Evolutionary conservation across 1,284 basidiomycete genomes (phyloP).

Genomic region (Testicularia cyperi): DNA sequence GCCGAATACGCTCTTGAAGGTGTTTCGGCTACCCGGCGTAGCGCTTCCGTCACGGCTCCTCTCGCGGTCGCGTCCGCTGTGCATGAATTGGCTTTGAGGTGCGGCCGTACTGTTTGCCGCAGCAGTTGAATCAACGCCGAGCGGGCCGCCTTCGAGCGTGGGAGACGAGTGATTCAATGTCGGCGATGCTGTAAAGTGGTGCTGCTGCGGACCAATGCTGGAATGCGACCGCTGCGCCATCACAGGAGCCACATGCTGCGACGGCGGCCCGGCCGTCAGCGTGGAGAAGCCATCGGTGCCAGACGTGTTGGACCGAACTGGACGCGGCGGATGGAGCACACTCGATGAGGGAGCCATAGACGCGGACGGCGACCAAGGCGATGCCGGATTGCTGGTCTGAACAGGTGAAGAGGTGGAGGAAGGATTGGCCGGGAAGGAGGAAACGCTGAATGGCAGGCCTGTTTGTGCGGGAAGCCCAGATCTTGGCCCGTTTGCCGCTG

Average conservation of each 20-base stretch:
- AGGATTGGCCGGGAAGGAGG: constrained; percentile 8
- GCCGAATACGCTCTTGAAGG: constrained; percentile 60
- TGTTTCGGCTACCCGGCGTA: constrained; percentile 34
- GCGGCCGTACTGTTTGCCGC: too few relatives aligned
- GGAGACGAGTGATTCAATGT: constrained; percentile 29
- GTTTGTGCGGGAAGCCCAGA: constrained; percentile 26
- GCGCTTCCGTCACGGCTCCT: constrained; percentile 32
- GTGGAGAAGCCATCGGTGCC: constrained; percentile 23
- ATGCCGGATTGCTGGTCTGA: constrained; percentile 6
- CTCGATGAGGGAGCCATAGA: constrained; percentile 3
- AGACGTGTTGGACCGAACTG: constrained; percentile 40
- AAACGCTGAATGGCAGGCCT: constrained; percentile 19
- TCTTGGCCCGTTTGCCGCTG: constrained; percentile 6
- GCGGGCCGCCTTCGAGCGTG: constrained; percentile 9
- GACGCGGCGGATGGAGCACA: constrained; percentile 18
- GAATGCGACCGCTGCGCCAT: constrained; percentile 38
- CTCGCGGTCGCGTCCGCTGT: constrained; percentile 20
- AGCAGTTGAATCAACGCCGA: constrained; percentile 5
- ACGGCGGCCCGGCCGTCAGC: constrained; percentile 10
- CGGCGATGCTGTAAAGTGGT: constrained; percentile 20
- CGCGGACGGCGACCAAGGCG: constrained; percentile 20
- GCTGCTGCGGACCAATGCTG: constrained; percentile 36
- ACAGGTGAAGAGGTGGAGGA: constrained; percentile 11
- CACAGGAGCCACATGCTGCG: constrained; percentile 24
- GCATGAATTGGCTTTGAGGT: constrained; percentile 44